phyloP scores from a whole-genome alignment of 2,329 filamentous ascomycete species.

The Pseudocercospora pini-densiflorae region DNA sequence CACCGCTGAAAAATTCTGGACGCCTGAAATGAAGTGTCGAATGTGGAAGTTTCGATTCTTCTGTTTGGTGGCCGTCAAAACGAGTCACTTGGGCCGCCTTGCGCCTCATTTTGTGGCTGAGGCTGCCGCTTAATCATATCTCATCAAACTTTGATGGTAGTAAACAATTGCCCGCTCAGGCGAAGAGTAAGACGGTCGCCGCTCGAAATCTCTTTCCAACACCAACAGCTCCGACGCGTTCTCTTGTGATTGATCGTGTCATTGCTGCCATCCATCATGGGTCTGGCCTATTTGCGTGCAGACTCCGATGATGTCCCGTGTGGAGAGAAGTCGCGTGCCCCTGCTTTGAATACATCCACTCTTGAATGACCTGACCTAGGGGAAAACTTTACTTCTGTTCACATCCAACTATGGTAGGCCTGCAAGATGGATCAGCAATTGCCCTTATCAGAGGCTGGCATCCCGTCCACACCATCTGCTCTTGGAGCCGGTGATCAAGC shows the following conservation, averaged over 20 bases:
- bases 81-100: not conserved
- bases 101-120: not conserved
- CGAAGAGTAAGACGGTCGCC: not conserved
- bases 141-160: not conserved
- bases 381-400: not conserved
- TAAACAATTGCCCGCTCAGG: not conserved
- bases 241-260: not conserved
- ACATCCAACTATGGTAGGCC: not conserved
- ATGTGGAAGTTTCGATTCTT: not conserved
- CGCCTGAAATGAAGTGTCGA: not conserved
- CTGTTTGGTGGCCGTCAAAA: not conserved
- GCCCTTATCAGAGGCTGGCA: conserved; percentile 16
- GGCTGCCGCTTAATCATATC: not conserved
- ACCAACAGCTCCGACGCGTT: not conserved
- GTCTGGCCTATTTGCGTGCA: not conserved
- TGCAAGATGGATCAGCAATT: conserved; percentile 26
- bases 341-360: not conserved
- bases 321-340: not conserved
- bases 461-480: conserved; percentile 2
- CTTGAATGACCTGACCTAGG: not conserved
- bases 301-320: not conserved
- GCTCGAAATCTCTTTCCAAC: not conserved
- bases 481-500: conserved; percentile 27
- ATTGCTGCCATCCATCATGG: not conserved
- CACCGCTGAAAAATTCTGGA: not conserved